These are phyloP conservation scores for Prunus davidiana DNA, from an alignment of 306 rosid species.

Conservation along the genomic window DNA sequence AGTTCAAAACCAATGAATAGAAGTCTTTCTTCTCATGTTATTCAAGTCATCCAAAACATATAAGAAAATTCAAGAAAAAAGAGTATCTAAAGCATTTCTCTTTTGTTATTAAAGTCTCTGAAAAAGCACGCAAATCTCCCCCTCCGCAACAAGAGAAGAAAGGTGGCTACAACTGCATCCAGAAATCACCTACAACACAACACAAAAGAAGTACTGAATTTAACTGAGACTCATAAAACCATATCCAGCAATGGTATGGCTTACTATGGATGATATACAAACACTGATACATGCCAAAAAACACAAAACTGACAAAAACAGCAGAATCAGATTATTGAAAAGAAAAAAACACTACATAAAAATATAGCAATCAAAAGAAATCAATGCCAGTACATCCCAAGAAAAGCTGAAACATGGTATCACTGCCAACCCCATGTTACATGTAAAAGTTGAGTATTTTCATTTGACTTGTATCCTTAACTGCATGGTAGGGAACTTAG, in stretches of 20 bases:
- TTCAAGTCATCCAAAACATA: constrained; percentile 8
- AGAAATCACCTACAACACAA: constrained; percentile 48
- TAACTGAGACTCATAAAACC: background rate
- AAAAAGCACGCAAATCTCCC: constrained; percentile 24
- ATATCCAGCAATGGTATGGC: background rate
- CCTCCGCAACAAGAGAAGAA: constrained; percentile 15
- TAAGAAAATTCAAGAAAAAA: constrained; percentile 1
- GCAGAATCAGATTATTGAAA: no score
- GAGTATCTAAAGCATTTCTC: constrained; percentile 29
- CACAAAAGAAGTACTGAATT: background rate
- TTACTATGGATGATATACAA: background rate
- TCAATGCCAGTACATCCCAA: background rate
- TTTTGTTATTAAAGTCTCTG: constrained; percentile 41
- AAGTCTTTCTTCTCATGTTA: constrained; percentile 9
- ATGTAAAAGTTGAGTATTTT: background rate
- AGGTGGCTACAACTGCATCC: constrained; percentile 23
- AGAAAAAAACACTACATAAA: background rate
- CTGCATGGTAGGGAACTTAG: background rate
- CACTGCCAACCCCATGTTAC: background rate
- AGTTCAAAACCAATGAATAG: background rate
- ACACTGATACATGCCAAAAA: background rate
- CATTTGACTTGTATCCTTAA: background rate
- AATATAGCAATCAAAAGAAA: background rate
- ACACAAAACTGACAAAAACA: background rate
- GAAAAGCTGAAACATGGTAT: background rate